These are phyloP conservation scores for Galeopsis tetrahit DNA, from an alignment of 257 asterid genomes.

Conservation along the genomic window DNA sequence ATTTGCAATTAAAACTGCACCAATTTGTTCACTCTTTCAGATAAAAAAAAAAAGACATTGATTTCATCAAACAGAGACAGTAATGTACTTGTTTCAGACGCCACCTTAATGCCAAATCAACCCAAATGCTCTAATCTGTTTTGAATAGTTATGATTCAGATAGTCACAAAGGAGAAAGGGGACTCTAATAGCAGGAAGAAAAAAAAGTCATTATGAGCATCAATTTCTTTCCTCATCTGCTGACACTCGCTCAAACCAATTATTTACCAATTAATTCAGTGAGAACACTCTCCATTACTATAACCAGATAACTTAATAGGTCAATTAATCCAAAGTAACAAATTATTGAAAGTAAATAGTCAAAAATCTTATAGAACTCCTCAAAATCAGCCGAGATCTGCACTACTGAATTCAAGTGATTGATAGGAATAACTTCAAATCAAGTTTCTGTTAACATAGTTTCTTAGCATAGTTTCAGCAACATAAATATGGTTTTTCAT, in stretches of 20 bases:
- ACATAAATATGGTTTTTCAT: not conserved
- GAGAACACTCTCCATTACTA: not conserved
- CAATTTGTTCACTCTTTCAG: constrained; percentile 42
- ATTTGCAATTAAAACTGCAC: constrained; percentile 80
- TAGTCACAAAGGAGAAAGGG: not conserved
- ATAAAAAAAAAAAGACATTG: constrained; percentile 15
- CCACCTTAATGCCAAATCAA: constrained; percentile 26
- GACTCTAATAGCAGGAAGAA: not conserved
- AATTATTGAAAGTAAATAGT: constrained; percentile 8
- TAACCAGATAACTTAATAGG: not conserved
- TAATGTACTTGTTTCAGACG: constrained; percentile 24
- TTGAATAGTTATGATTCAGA: not conserved
- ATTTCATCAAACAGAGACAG: constrained; percentile 21
- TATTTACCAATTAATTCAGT: not conserved
- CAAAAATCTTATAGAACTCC: not conserved
- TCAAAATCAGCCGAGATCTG: not conserved
- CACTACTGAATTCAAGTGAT: not conserved
- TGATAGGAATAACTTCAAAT: not conserved
- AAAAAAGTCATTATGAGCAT: constrained; percentile 21
- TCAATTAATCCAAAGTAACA: constrained; percentile 14
- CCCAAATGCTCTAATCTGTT: constrained; percentile 10
- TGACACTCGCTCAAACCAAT: not conserved
- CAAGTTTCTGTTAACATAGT: constrained; percentile 3
- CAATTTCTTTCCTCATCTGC: not conserved
- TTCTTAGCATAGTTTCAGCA: not conserved